phyloP scores from a whole-genome alignment of 1,139 yeast genomes.

The Zygotorulaspora mrakii region DNA sequence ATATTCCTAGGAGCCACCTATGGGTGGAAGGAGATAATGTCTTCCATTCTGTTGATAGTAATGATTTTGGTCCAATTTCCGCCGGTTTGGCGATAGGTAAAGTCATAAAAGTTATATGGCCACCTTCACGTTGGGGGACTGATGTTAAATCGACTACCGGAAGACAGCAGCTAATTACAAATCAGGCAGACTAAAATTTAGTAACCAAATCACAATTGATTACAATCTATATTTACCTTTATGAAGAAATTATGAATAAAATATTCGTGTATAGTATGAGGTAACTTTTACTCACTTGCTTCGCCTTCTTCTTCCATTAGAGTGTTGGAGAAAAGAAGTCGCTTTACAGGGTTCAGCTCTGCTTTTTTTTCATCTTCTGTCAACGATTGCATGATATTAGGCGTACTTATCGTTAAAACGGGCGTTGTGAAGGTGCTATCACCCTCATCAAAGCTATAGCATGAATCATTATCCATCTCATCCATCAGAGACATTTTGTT shows the following conservation, averaged over 20 bases:
- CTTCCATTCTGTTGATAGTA: conserved; percentile 80
- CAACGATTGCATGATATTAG: conserved; percentile 4
- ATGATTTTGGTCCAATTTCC: conserved; percentile 81
- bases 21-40: conserved; percentile 95
- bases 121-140: conserved; percentile 51
- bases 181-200: conserved; percentile 9
- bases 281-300: conserved; percentile 3
- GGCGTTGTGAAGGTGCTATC: conserved; percentile 14
- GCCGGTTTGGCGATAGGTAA: conserved; percentile 74
- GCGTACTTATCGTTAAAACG: conserved; percentile 6
- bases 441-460: conserved; percentile 23
- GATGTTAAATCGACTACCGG: conserved; percentile 28
- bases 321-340: conserved; percentile 14
- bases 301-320: conserved; percentile 17
- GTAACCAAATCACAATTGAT: background rate
- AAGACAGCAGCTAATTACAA: conserved; percentile 22
- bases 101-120: conserved; percentile 65
- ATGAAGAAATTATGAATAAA: conserved; percentile 3
- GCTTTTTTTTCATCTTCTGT: conserved; percentile 6
- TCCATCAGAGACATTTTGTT: conserved; percentile 21
- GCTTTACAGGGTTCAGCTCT: conserved; percentile 14
- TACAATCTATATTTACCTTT: conserved; percentile 3
- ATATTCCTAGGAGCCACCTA: conserved; percentile 71
- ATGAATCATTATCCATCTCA: conserved; percentile 19
- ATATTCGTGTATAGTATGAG: conserved; percentile 7